These are phyloP conservation scores for Cerioporus squamosus DNA, from an alignment of 1,284 basidiomycete species.

Conservation along the genomic window DNA sequence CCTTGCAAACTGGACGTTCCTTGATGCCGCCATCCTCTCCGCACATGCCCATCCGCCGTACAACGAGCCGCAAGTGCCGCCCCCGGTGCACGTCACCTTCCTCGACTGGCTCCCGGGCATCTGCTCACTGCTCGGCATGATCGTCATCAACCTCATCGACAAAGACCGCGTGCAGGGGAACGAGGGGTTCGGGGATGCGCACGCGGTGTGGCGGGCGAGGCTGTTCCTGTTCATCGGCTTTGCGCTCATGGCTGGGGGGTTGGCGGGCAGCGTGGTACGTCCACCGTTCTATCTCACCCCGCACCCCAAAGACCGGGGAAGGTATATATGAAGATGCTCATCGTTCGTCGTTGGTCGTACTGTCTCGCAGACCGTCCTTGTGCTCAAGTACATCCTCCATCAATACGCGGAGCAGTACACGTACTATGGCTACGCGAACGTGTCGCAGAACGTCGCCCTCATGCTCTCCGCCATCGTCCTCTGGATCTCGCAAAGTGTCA, in stretches of 20 bases:
- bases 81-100: conserved; percentile 87
- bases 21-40: conserved; percentile 92
- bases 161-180: conserved; percentile 89
- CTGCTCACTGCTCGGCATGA: conserved; percentile 91
- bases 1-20: conserved; percentile 93
- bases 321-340: too few relatives aligned
- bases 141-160: conserved; percentile 94
- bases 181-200: conserved; percentile 78
- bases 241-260: conserved; percentile 83
- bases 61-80: conserved; percentile 69
- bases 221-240: conserved; percentile 94
- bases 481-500: conserved; percentile 85
- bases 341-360: too few relatives aligned
- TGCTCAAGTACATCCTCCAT: conserved; percentile 90
- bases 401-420: conserved; percentile 78
- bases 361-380: conserved; percentile 74
- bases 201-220: conserved; percentile 63
- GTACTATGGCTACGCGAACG: conserved; percentile 95
- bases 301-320: not conserved
- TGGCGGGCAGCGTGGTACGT: conserved; percentile 52
- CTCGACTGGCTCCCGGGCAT: conserved; percentile 97
- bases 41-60: conserved; percentile 78
- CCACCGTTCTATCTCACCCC: not conserved
- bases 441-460: conserved; percentile 88
- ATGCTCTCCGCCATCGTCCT: conserved; percentile 90